These are phyloP conservation scores for Fragaria ananassa DNA, from an alignment of 306 rosid species.

Conservation along the genomic window DNA sequence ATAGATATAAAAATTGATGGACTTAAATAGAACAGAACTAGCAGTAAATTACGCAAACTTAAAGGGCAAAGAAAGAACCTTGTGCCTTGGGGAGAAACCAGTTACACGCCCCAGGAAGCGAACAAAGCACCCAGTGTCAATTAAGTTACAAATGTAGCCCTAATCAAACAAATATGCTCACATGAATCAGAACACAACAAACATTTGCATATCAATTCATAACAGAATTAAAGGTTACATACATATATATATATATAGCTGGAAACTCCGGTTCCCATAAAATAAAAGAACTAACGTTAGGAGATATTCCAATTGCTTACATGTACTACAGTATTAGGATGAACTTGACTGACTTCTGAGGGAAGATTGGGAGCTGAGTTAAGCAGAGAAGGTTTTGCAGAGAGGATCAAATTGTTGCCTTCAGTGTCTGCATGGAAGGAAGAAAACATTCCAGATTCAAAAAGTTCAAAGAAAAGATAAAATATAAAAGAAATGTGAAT, in stretches of 20 bases:
- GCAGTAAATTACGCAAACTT: background rate
- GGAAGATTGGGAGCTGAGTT: constrained; percentile 69
- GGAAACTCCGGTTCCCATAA: background rate
- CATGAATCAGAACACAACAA: constrained; percentile 14
- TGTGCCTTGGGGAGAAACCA: constrained; percentile 76
- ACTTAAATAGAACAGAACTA: background rate
- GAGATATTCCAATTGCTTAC: constrained; percentile 40
- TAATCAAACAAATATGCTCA: constrained; percentile 28
- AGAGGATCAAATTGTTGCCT: constrained; percentile 63
- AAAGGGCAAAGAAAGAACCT: constrained; percentile 44
- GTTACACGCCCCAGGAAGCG: constrained; percentile 91
- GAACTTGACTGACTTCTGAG: constrained; percentile 60
- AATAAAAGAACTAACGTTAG: background rate
- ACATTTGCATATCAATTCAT: background rate
- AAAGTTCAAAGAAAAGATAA: background rate
- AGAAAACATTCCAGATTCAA: constrained; percentile 3
- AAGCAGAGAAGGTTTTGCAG: constrained; percentile 78
- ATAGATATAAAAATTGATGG: background rate
- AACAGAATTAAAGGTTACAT: background rate
- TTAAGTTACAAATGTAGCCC: constrained; percentile 88
- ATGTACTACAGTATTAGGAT: constrained; percentile 65
- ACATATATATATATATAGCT: background rate
- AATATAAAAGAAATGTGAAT: background rate
- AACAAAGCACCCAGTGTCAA: constrained; percentile 90
- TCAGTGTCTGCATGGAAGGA: constrained; percentile 49